Conservation (phyloP, 148 eudicot species). For the Linanthus parryae region DNA sequence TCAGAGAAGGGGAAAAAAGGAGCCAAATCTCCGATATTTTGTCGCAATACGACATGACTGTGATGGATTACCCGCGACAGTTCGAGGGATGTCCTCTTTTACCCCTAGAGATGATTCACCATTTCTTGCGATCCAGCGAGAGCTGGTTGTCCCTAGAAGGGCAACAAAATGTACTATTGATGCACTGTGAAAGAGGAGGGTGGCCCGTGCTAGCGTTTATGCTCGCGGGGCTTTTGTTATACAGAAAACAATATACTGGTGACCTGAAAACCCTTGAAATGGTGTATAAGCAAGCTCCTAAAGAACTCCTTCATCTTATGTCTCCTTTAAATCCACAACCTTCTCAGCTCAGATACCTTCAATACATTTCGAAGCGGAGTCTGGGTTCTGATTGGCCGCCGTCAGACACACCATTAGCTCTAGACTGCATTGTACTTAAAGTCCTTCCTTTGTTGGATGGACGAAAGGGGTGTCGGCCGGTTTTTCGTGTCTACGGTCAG, state of each 20-base stretch:
- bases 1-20: constrained; percentile 64
- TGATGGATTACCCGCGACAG: constrained; percentile 74
- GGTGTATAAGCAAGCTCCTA: constrained; percentile 76
- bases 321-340: constrained; percentile 65
- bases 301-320: constrained; percentile 55
- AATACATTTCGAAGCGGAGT: constrained; percentile 53
- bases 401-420: constrained; percentile 38
- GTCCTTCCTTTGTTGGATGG: constrained; percentile 46
- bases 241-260: constrained; percentile 55
- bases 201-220: constrained; percentile 86
- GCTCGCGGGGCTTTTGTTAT: constrained; percentile 76
- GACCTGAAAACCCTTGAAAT: constrained; percentile 79
- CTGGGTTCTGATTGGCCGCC: constrained; percentile 64
- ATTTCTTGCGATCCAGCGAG: constrained; percentile 68
- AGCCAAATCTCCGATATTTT: constrained; percentile 66
- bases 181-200: constrained; percentile 85
- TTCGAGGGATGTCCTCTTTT: constrained; percentile 67
- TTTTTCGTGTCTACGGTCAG: constrained; percentile 64
- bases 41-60: constrained; percentile 75
- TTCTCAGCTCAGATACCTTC: constrained; percentile 70
- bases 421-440: constrained; percentile 54
- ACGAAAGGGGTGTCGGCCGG: constrained; percentile 58
- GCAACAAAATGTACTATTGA: constrained; percentile 66
- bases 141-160: constrained; percentile 69
- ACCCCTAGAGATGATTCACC: constrained; percentile 71